Percentiles rank a stretch among this genome's conserved stretches.
These are phyloP conservation scores for Talaromyces marneffei DNA, from an alignment of 2,329 filamentous ascomycete genomes.

Conservation along the genomic window DNA sequence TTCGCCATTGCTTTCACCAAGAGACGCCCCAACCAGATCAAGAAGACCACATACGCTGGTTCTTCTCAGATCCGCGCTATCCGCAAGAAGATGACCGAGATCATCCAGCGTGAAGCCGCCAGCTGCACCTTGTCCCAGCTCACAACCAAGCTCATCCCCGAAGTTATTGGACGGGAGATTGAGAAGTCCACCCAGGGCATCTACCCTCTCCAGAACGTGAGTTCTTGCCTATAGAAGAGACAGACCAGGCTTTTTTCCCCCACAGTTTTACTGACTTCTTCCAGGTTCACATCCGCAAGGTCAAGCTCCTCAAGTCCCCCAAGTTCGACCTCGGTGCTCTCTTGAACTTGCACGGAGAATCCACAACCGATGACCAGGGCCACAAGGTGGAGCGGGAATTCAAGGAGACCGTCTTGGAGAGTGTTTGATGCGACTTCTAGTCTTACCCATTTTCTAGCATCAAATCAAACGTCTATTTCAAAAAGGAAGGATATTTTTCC, in stretches of 20 bases:
- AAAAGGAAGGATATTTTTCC: not conserved
- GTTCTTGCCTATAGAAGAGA: slow-evolving; percentile 23
- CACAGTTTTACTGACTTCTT: slow-evolving; percentile 27
- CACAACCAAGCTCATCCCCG: slow-evolving; percentile 96
- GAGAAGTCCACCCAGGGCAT: slow-evolving; percentile 99
- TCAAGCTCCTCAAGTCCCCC: slow-evolving; percentile 96
- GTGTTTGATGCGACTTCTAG: slow-evolving; percentile 60
- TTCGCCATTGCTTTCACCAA: slow-evolving; percentile 99
- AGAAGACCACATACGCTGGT: slow-evolving; percentile 99
- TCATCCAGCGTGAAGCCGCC: slow-evolving; percentile 92
- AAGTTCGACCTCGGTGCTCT: slow-evolving; percentile 99
- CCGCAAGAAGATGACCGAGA: slow-evolving; percentile 99
- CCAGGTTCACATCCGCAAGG: slow-evolving; percentile 99
- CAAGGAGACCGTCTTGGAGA: slow-evolving; percentile 94
- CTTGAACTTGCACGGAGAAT: slow-evolving; percentile 96
- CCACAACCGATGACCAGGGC: slow-evolving; percentile 88
- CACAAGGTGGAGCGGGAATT: slow-evolving; percentile 99
- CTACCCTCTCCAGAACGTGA: slow-evolving; percentile 97
- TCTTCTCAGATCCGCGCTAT: slow-evolving; percentile 97
- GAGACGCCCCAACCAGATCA: slow-evolving; percentile 98
- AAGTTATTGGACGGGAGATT: slow-evolving; percentile 99
- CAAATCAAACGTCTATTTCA: slow-evolving; percentile 7
- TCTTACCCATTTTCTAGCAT: slow-evolving; percentile 5
- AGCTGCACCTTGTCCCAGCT: slow-evolving; percentile 94
- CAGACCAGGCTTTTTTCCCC: slow-evolving; percentile 29